Base-by-base conservation (phyloP, 257 asterid species). In the Leptodermis oblonga region DNA sequence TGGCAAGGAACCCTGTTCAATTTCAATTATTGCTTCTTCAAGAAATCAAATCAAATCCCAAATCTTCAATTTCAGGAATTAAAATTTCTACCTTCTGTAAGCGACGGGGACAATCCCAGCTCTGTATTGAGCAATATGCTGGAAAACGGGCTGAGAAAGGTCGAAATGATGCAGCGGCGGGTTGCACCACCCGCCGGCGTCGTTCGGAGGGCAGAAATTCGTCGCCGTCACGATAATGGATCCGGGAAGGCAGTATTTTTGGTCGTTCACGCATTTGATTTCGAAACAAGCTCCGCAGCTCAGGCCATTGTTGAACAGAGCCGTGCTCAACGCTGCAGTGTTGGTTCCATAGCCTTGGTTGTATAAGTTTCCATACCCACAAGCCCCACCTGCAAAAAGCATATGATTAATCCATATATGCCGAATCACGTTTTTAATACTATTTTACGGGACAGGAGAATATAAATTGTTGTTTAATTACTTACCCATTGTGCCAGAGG, bases 401-500 rank as follows among this genome's bases (percentile, higher is more conserved):
- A 15, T 30, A 12, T 28, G 5, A 12, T 13, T 17, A 33, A 20
- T 58, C 22, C 20, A 23, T 43, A 62, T 41, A 41, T 41, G 13
- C 13, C 0, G 14, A 49, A 25, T 49, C 23, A 0, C n/a, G 12
- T 49, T 49, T 49, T 22, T 4, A 18, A 17, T 49, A 20, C 26
- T 20, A 25, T 4, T 6, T 49, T 48, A 3, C 9, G 51, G 6
- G 17, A n/a, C n/a, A n/a, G 17, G 51, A 45, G 51, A 45, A 18
- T 45, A 8, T 11, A 17, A 11, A 17, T 49, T 49, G 8, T 7
- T 22, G 18, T 30, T 39, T 39, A 39, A 18, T 22, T 20, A 59
- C 69, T 36, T 65, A 82, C 91, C 92, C 92, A 86, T 86, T 9
- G 92, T 86, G 34, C 88, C 89, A 3, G 89, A 84, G 33, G 92